Base-by-base conservation (phyloP, 2,329 filamentous ascomycete species). In the Trichoderma polysporum region DNA sequence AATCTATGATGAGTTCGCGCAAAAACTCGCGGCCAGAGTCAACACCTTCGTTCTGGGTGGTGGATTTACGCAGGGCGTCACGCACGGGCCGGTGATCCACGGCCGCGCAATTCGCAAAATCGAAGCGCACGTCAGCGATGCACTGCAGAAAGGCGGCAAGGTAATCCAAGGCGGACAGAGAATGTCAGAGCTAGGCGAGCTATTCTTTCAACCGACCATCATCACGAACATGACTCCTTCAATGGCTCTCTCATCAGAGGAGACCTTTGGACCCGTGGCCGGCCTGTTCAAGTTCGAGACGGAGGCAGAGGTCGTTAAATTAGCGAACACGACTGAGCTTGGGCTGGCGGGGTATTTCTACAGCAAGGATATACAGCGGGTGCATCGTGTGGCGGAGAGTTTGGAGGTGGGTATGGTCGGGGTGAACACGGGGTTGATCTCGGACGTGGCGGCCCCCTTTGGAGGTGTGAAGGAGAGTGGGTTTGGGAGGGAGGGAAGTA, bases 321-420 rank as follows among this genome's bases (percentile, higher is more conserved):
- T 89, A 57, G 90, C 91, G 1, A 93, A 93, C 74, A 79, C 79
- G 19, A 81, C 88, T 0, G 88, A 92, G 66, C 89, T 93, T 22
- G 90, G 91, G 2, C 83, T 93, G n/a, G 90, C 91, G 1, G 89
- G 88, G 0, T 93, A 93, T 79, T 91, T 93, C 80, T 92, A 89
- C 78, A 89, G 79, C 13, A 37, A 33, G 74, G 74, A 68, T 77
- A 83, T 71, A 66, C 81, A 2, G 74, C 76, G 59, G 83, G 71
- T 78, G 15, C 74, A 72, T 47, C 75, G 83, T 12, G 78, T 86
- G 2, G 78, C 81, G 2, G 83, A 85, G 71, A 79, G 76, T 3
- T 76, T 91, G 54, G 84, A 91, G 68, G 84, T 88, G 1, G 88
- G 88, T 9, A 90, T 41, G 37, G 15, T 41, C 6, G 37, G 37